Percentiles rank a stretch among this genome's conserved stretches.
These are phyloP conservation scores for Silene vulgaris DNA, from an alignment of 179 eudicot species.

Conservation along the genomic window DNA sequence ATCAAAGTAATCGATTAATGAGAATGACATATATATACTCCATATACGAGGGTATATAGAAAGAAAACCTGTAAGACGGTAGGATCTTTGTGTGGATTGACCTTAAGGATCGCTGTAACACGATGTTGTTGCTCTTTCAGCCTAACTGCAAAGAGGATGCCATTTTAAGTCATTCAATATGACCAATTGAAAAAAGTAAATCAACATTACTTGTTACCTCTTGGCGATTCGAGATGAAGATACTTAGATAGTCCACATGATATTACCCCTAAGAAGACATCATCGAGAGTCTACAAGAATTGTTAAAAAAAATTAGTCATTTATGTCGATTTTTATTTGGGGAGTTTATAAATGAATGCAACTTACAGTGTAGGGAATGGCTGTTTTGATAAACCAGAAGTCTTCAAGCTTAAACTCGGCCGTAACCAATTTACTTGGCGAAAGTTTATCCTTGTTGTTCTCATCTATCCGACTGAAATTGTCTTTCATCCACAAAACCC, in stretches of 20 bases:
- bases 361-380: constrained; percentile 48
- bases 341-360: not conserved
- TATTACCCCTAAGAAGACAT: constrained; percentile 62
- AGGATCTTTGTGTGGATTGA: constrained; percentile 20
- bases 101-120: constrained; percentile 14
- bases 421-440: constrained; percentile 55
- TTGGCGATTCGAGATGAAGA: constrained; percentile 42
- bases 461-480: constrained; percentile 44
- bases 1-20: not conserved
- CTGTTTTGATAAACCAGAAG: constrained; percentile 51
- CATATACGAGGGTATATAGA: not conserved
- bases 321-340: not conserved
- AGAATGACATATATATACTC: not conserved
- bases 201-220: constrained; percentile 28
- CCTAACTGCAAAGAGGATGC: not conserved
- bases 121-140: constrained; percentile 7
- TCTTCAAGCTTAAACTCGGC: constrained; percentile 60
- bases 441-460: constrained; percentile 60
- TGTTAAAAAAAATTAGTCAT: not conserved
- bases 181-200: not conserved
- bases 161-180: not conserved
- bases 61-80: constrained; percentile 19
- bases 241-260: constrained; percentile 60
- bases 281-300: constrained; percentile 58
- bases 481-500: constrained; percentile 50